Evolutionary conservation across 768 basidiomycete species (phyloP).

Genomic region (Hericium coralloides): DNA sequence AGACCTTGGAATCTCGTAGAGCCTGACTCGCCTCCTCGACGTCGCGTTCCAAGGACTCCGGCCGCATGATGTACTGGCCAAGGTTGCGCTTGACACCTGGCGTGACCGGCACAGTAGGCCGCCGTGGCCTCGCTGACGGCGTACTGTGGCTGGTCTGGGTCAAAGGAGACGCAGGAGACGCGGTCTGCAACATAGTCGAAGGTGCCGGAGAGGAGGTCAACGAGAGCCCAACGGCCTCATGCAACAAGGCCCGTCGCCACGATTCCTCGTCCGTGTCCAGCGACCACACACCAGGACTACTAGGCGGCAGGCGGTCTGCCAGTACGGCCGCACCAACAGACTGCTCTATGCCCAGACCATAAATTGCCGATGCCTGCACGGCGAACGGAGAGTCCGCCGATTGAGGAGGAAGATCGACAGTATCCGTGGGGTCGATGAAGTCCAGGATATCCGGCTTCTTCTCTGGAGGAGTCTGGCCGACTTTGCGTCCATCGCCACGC

Average conservation of each 20-base stretch:
- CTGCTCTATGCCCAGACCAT: slow-evolving; percentile 65
- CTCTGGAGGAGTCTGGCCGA: slow-evolving; percentile 13
- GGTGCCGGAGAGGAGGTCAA: slow-evolving; percentile 43
- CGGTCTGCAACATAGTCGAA: slow-evolving; percentile 30
- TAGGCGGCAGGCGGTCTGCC: slow-evolving; percentile 61
- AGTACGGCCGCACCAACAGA: slow-evolving; percentile 69
- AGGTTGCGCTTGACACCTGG: slow-evolving; percentile 13
- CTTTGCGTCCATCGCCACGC: slow-evolving; percentile 41
- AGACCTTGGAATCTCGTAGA: no score
- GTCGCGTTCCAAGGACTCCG: slow-evolving; percentile 9
- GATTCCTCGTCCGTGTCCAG: slow-evolving; percentile 48
- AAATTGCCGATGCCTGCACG: slow-evolving; percentile 64
- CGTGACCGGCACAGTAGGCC: slow-evolving; percentile 3
- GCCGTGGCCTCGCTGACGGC: slow-evolving; percentile 2
- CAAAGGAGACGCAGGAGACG: slow-evolving; percentile 1
- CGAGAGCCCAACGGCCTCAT: slow-evolving; percentile 73
- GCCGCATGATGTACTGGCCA: slow-evolving; percentile 12
- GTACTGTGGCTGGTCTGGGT: not conserved
- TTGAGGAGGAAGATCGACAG: slow-evolving; percentile 68
- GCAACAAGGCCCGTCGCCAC: slow-evolving; percentile 71
- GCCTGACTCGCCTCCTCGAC: not conserved
- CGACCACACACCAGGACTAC: slow-evolving; percentile 50
- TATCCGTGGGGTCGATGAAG: slow-evolving; percentile 78
- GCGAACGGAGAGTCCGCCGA: slow-evolving; percentile 63
- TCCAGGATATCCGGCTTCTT: slow-evolving; percentile 24